phyloP scores from a whole-genome alignment of 2,329 filamentous ascomycete genomes.

The Ophiocordyceps sinensis region DNA sequence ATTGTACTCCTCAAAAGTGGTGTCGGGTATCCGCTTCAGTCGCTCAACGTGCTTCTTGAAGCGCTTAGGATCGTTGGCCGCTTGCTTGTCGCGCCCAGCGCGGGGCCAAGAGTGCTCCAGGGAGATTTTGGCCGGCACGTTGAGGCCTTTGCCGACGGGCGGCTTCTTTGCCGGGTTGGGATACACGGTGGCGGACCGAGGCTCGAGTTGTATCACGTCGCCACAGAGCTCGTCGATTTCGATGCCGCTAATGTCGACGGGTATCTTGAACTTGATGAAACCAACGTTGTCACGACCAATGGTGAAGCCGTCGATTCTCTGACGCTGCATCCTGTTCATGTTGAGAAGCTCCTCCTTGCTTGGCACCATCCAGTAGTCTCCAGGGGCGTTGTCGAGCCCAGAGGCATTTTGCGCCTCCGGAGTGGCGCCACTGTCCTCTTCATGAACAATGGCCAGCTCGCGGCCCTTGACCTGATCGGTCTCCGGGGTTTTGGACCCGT shows the following conservation, averaged over 20 bases:
- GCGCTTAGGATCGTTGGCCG: conserved; percentile 40
- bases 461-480: conserved; percentile 61
- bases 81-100: conserved; percentile 38
- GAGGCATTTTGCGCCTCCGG: conserved; percentile 11
- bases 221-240: conserved; percentile 69
- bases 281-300: conserved; percentile 77
- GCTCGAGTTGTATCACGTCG: conserved; percentile 59
- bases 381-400: conserved; percentile 37
- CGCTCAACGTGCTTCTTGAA: conserved; percentile 73
- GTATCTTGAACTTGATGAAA: conserved; percentile 63
- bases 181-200: conserved; percentile 81
- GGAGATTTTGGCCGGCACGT: conserved; percentile 77
- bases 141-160: conserved; percentile 71
- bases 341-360: conserved; percentile 57
- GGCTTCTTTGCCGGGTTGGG: conserved; percentile 65
- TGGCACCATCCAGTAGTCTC: conserved; percentile 80
- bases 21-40: conserved; percentile 65
- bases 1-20: conserved; percentile 71
- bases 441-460: conserved; percentile 65
- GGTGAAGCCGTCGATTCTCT: conserved; percentile 58
- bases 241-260: conserved; percentile 69
- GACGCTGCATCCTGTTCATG: conserved; percentile 68
- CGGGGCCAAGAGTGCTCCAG: conserved; percentile 91
- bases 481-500: conserved; percentile 35
- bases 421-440: conserved; percentile 37